Conservation (phyloP, 192 early-diverging fungal genomes). For the Linnemannia hyalina region DNA sequence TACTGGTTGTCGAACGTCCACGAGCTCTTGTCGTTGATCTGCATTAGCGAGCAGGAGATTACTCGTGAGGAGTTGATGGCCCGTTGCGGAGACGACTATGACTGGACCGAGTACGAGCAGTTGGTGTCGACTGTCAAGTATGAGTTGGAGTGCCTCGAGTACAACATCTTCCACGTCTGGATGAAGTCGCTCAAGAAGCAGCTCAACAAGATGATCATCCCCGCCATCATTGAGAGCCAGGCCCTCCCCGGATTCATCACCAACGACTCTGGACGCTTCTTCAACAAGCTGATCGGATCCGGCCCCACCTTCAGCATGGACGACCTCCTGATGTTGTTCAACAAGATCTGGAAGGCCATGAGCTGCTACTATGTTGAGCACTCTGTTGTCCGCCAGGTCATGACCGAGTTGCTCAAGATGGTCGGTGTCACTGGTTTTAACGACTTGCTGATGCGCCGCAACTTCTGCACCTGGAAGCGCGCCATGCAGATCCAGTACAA, state of each 20-base stretch:
- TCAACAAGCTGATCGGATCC: slow-evolving; percentile 87
- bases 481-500: slow-evolving; percentile 99
- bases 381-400: slow-evolving; percentile 92
- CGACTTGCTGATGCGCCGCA: slow-evolving; percentile 97
- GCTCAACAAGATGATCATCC: slow-evolving; percentile 94
- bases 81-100: slow-evolving; percentile 76
- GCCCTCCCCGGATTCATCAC: slow-evolving; percentile 94
- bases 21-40: slow-evolving; percentile 92
- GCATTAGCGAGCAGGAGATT: slow-evolving; percentile 54
- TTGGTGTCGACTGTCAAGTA: slow-evolving; percentile 88
- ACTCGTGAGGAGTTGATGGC: slow-evolving; percentile 59
- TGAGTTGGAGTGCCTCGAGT: slow-evolving; percentile 91
- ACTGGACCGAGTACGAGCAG: slow-evolving; percentile 81
- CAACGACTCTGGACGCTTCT: slow-evolving; percentile 91
- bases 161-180: slow-evolving; percentile 98
- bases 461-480: slow-evolving; percentile 99
- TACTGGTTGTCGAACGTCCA: slow-evolving; percentile 99
- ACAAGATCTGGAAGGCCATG: slow-evolving; percentile 95
- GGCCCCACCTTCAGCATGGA: slow-evolving; percentile 92
- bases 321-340: slow-evolving; percentile 95
- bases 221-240: slow-evolving; percentile 97
- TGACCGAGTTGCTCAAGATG: slow-evolving; percentile 95
- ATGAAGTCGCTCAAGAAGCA: slow-evolving; percentile 98
- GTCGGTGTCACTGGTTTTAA: slow-evolving; percentile 97
- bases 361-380: slow-evolving; percentile 98